These are phyloP conservation scores for Striga hermonthica DNA, from an alignment of 305 asterid genomes.

Conservation along the genomic window DNA sequence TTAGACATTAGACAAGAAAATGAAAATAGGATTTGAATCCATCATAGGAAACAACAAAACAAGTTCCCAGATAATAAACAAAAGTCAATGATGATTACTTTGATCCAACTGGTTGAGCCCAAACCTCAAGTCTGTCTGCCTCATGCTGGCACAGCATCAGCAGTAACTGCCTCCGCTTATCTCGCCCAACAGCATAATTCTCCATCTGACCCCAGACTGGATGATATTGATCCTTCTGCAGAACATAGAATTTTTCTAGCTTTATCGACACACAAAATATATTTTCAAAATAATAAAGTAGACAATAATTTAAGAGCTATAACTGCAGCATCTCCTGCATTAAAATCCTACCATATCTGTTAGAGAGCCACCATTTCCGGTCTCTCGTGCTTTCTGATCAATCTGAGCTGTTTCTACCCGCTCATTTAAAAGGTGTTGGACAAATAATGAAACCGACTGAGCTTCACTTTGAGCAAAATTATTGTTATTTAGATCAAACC, in stretches of 20 bases:
- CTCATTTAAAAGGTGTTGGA: slow-evolving; percentile 75
- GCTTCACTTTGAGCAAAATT: slow-evolving; percentile 90
- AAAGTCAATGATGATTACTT: slow-evolving; percentile 51
- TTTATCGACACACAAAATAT: slow-evolving; percentile 28
- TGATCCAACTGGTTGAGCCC: slow-evolving; percentile 96
- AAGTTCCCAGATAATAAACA: slow-evolving; percentile 19
- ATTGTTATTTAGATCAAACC: slow-evolving; percentile 81
- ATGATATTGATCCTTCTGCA: slow-evolving; percentile 79
- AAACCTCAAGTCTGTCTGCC: slow-evolving; percentile 97
- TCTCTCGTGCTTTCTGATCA: slow-evolving; percentile 57
- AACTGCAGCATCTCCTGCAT: slow-evolving; percentile 28
- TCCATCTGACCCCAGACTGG: slow-evolving; percentile 99
- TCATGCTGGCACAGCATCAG: slow-evolving; percentile 96
- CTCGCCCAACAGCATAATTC: slow-evolving; percentile 78
- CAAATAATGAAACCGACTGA: slow-evolving; percentile 79
- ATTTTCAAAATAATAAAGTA: slow-evolving; percentile 3
- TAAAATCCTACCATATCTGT: slow-evolving; percentile 62
- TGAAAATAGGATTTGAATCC: slow-evolving; percentile 28
- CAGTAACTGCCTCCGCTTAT: slow-evolving; percentile 86
- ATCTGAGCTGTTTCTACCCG: slow-evolving; percentile 48
- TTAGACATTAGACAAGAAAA: slow-evolving; percentile 29
- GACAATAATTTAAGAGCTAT: slow-evolving; percentile 19
- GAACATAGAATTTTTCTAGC: slow-evolving; percentile 28
- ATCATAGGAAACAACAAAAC: slow-evolving; percentile 23
- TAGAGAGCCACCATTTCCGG: slow-evolving; percentile 56